Base-by-base conservation (phyloP, 2,329 filamentous ascomycete species). In the Fusarium torulosum region DNA sequence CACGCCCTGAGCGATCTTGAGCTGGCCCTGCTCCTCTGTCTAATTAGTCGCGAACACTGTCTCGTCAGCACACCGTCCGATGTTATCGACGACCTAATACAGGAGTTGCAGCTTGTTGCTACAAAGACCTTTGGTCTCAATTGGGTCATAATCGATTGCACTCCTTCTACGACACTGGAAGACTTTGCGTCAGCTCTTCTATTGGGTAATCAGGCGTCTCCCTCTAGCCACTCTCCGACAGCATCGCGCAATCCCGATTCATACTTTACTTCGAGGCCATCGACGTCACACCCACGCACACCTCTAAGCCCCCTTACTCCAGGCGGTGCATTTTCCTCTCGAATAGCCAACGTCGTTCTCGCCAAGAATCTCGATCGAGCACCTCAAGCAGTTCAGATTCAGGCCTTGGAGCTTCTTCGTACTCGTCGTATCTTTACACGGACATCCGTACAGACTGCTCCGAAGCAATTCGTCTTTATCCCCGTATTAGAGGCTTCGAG, bases 1-100 rank as follows among this genome's bases (percentile, higher is more conserved):
- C 91, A 94, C 75, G 86, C 88, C 70, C 84, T 98, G 66, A 92
- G 90, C 74, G 94, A 97, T 80, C 85, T 97, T 40, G 94, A 97
- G 80, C 87, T 98, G 61, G 96, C 95, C 23, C 82, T 91, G 15
- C 85, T 98, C 40, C 86, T 97, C 50, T 94, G 91, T 75, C 86
- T 98, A 51, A 85, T 94, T 65, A 89, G 90, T 61, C 86, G 90
- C 69, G 92, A 97, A 78, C 94, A 98, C 78, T 97, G 93, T 80
- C 89, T 98, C 72, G 88, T 98, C 74, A 91, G 93, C 78, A 91
- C 92, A 17, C 86, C 89, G 4, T 77, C 81, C 6, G 81, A 86
- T 35, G 80, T 83, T 52, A 79, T 95, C 57, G 84, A 91, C 76
- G 85, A 89, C 67, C 82, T 97, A n/a, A 84, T 90, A 42, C 84